Conservation (phyloP, 2,329 filamentous ascomycete species). For the Epichloe festucae region DNA sequence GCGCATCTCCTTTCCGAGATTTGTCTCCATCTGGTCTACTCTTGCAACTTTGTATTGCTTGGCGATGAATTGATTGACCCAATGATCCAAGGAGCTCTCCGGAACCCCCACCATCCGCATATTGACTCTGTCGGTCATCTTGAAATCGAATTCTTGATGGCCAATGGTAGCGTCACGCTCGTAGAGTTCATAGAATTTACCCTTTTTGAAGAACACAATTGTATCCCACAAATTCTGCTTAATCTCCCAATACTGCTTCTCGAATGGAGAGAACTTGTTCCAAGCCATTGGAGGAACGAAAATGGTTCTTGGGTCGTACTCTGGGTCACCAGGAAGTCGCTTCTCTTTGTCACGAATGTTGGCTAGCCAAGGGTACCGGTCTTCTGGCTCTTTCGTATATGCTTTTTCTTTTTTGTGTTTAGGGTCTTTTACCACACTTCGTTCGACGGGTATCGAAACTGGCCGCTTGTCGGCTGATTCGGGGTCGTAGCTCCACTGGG, state of each 20-base stretch:
- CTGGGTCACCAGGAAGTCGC: conserved; percentile 63
- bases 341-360: conserved; percentile 75
- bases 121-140: conserved; percentile 94
- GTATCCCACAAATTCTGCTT: conserved; percentile 97
- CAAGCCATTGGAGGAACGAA: conserved; percentile 75
- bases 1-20: conserved; percentile 96
- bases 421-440: conserved; percentile 15
- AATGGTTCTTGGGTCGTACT: conserved; percentile 85
- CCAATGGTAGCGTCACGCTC: conserved; percentile 96
- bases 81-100: conserved; percentile 87
- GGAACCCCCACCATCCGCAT: conserved; percentile 99
- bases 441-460: conserved; percentile 20
- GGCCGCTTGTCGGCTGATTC: conserved; percentile 26
- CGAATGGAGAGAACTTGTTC: conserved; percentile 79
- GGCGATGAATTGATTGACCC: conserved; percentile 96
- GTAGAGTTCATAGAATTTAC: conserved; percentile 97
- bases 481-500: conserved; percentile 63
- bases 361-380: conserved; percentile 83
- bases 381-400: conserved; percentile 67
- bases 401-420: conserved; percentile 53
- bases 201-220: conserved; percentile 99
- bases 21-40: conserved; percentile 94
- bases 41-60: conserved; percentile 96
- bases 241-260: conserved; percentile 98
- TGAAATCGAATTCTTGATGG: conserved; percentile 92